A percentile compares a stretch with the other conserved stretches of the same genome.
Evolutionary conservation across 345 rosid genomes (phyloP).

Genomic region (Pistacia integerrima): DNA sequence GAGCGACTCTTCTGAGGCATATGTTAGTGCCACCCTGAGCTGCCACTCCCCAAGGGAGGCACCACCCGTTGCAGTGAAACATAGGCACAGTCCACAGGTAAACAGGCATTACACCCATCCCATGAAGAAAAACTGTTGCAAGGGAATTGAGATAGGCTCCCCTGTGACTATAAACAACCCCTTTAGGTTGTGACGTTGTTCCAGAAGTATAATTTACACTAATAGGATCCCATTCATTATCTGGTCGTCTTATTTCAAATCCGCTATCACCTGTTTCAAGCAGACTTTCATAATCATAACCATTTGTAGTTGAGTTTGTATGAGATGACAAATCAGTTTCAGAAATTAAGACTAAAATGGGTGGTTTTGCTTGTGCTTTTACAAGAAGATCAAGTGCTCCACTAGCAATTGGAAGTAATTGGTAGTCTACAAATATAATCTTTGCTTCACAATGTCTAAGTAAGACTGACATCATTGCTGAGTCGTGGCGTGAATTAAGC

Average conservation of each 20-base stretch:
- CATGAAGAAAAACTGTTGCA: conserved; percentile 57
- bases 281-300: conserved; percentile 52
- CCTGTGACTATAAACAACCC: conserved; percentile 84
- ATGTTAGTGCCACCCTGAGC: conserved; percentile 86
- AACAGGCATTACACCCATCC: conserved; percentile 51
- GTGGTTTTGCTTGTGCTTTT: conserved; percentile 35
- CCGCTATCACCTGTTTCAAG: conserved; percentile 39
- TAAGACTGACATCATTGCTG: conserved; percentile 52
- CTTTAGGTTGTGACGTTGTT: conserved; percentile 82
- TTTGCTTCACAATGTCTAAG: conserved; percentile 62
- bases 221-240: conserved; percentile 78
- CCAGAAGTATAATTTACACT: conserved; percentile 86
- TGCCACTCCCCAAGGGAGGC: conserved; percentile 82
- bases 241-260: conserved; percentile 51
- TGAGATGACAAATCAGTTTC: conserved; percentile 29
- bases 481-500: conserved; percentile 63
- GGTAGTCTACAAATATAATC: conserved; percentile 58
- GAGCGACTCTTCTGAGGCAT: conserved; percentile 62
- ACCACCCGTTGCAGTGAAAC: conserved; percentile 97
- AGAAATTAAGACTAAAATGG: conserved; percentile 48
- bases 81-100: conserved; percentile 93
- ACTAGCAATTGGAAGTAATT: conserved; percentile 52
- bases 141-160: conserved; percentile 85
- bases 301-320: background rate
- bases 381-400: conserved; percentile 54